phyloP scores from a whole-genome alignment of 768 basidiomycete species.

The Agrocybe praecox region DNA sequence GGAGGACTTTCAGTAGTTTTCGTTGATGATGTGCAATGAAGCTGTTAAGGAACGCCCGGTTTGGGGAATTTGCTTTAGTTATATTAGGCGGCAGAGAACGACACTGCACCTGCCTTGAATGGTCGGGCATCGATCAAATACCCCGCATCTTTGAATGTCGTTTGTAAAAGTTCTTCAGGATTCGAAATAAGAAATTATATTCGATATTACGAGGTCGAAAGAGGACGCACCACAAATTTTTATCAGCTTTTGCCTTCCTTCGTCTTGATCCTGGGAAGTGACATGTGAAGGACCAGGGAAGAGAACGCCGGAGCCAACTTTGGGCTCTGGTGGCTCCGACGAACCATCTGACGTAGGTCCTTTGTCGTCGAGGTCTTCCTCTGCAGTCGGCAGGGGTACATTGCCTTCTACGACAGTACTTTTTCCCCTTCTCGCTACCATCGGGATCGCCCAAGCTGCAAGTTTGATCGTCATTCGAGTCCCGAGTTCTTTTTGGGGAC shows the following conservation, averaged over 20 bases:
- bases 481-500: background rate
- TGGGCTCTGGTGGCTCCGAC: background rate
- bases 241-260: constrained; percentile 20
- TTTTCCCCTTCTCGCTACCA: background rate
- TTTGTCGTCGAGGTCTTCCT: no score
- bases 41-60: constrained; percentile 22
- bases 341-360: background rate
- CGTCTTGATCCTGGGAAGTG: background rate
- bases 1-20: constrained; percentile 42
- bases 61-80: background rate
- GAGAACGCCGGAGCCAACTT: constrained; percentile 24
- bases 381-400: no score
- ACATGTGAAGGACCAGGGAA: constrained; percentile 17
- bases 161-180: constrained; percentile 41
- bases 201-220: no score
- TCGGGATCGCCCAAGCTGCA: background rate
- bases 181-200: background rate
- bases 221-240: constrained; percentile 30
- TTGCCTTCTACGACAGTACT: background rate
- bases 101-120: constrained; percentile 44
- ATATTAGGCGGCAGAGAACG: background rate
- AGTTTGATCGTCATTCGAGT: background rate
- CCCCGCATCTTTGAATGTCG: constrained; percentile 38
- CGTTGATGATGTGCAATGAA: constrained; percentile 58
- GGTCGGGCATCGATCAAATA: constrained; percentile 47